phyloP scores from a whole-genome alignment of 768 basidiomycete species.

The Kwoniella heveanensis region DNA sequence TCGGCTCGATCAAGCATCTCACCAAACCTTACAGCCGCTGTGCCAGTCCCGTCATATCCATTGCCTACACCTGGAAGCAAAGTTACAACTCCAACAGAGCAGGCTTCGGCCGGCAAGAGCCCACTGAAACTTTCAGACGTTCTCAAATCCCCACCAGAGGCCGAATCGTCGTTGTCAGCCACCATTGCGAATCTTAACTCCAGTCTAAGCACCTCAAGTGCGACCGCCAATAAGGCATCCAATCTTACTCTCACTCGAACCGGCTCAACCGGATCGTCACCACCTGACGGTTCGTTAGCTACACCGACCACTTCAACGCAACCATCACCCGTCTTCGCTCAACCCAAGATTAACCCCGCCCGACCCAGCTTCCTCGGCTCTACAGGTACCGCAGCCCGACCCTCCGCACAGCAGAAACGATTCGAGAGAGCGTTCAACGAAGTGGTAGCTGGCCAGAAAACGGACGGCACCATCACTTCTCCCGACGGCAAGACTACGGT shows the following conservation, averaged over 20 bases:
- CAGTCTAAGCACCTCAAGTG: not conserved
- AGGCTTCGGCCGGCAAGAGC: slow-evolving; percentile 25
- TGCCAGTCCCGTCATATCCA: slow-evolving; percentile 33
- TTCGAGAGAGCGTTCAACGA: slow-evolving; percentile 51
- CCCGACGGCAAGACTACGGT: slow-evolving; percentile 9
- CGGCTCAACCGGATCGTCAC: slow-evolving; percentile 38
- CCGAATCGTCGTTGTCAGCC: slow-evolving; percentile 13
- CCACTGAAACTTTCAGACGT: slow-evolving; percentile 43
- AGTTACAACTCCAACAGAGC: slow-evolving; percentile 36
- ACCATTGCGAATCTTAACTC: not conserved
- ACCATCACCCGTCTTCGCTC: slow-evolving; percentile 45
- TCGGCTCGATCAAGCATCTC: slow-evolving; percentile 32
- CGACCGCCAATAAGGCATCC: slow-evolving; percentile 13
- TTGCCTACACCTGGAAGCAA: slow-evolving; percentile 36
- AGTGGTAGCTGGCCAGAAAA: slow-evolving; percentile 39
- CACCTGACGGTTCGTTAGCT: slow-evolving; percentile 39
- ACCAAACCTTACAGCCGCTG: slow-evolving; percentile 20
- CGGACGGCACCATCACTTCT: slow-evolving; percentile 11
- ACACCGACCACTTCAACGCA: slow-evolving; percentile 45
- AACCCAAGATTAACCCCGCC: slow-evolving; percentile 37
- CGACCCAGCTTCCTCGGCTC: slow-evolving; percentile 35
- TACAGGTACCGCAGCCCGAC: slow-evolving; percentile 6
- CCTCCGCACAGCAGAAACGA: slow-evolving; percentile 31
- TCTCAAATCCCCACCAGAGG: slow-evolving; percentile 40
- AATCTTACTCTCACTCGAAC: slow-evolving; percentile 20